A percentile compares a stretch with the other conserved stretches of the same genome.
These are phyloP conservation scores for Solanum sitiens DNA, from an alignment of 257 asterid species.

Conservation along the genomic window DNA sequence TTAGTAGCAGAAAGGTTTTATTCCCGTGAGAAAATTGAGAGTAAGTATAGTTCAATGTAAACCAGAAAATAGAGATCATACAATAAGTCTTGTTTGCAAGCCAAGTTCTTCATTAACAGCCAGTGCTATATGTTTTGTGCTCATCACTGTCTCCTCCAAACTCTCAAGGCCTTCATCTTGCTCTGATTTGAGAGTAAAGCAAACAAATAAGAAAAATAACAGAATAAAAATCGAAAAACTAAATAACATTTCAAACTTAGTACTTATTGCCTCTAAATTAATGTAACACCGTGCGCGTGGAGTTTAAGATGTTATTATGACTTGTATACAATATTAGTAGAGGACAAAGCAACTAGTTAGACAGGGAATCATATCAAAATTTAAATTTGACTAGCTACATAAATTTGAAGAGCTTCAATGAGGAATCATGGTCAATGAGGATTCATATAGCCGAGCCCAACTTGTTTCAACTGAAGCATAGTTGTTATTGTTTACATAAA, in stretches of 20 bases:
- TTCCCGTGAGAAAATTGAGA: not conserved
- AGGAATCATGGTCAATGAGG: not conserved
- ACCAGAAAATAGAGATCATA: constrained; percentile 27
- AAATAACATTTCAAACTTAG: not conserved
- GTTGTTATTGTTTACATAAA: not conserved
- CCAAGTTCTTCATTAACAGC: constrained; percentile 94
- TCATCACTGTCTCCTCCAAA: constrained; percentile 76
- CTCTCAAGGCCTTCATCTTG: constrained; percentile 93
- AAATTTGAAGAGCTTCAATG: not conserved
- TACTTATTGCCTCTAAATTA: not conserved
- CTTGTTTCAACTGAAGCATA: not conserved
- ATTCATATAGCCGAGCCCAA: not conserved
- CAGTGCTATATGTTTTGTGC: constrained; percentile 92
- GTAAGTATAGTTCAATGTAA: not conserved
- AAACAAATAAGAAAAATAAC: not conserved
- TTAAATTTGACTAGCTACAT: not conserved
- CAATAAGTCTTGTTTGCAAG: constrained; percentile 84
- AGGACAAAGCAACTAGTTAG: not conserved
- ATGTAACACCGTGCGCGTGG: not conserved
- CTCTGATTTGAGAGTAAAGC: constrained; percentile 32
- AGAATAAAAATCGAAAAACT: not conserved
- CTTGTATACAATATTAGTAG: not conserved
- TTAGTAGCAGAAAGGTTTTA: not conserved
- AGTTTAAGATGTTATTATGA: not conserved
- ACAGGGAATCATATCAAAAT: not conserved